These are phyloP conservation scores for Leccinum subfulvum DNA, from an alignment of 1,284 basidiomycete genomes.

Conservation along the genomic window DNA sequence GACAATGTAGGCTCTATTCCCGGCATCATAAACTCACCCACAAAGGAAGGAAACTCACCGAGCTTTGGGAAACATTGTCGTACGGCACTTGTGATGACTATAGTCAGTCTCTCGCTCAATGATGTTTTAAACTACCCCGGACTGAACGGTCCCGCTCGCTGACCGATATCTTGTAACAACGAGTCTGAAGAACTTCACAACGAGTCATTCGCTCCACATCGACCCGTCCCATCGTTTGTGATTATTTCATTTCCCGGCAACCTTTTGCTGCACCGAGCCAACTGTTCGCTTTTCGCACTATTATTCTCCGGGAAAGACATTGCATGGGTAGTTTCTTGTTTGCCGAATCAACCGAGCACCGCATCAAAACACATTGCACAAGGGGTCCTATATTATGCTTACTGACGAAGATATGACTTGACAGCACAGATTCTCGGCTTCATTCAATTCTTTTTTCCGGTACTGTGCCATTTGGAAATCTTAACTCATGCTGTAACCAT, in stretches of 20 bases:
- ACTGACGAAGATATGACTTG: not conserved
- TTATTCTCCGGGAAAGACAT: not conserved
- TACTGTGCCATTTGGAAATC: not conserved
- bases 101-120: not conserved
- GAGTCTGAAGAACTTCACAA: not conserved
- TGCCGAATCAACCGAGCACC: not conserved
- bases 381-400: not conserved
- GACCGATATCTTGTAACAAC: not conserved
- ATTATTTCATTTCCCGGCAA: not conserved
- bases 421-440: not conserved
- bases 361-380: not conserved
- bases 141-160: not conserved
- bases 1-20: conserved; percentile 7
- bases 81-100: not conserved
- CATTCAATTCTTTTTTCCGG: not conserved
- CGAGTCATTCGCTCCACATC: not conserved
- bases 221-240: not conserved
- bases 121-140: not conserved
- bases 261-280: not conserved
- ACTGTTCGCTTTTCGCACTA: not conserved
- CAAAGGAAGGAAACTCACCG: not conserved
- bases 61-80: not conserved
- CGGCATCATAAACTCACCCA: not conserved
- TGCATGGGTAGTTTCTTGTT: not conserved
- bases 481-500: not conserved